Base-by-base conservation (phyloP, 768 basidiomycete genomes). In the Pleurotus eryngii region DNA sequence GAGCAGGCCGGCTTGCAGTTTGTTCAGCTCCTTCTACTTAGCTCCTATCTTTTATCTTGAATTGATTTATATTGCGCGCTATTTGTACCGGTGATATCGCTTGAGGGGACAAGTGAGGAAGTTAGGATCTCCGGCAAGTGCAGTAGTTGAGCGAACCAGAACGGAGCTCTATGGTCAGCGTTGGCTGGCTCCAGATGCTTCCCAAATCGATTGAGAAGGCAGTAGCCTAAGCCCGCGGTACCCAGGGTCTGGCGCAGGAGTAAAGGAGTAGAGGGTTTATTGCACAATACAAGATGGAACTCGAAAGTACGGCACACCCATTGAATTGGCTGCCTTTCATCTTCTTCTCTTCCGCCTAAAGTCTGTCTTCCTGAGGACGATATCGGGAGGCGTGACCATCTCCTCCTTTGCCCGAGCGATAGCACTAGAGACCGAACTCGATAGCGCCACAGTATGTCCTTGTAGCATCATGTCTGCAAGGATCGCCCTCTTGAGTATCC, bases 401-500 rank as follows among this genome's bases (percentile, higher is more conserved):
- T 45, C 57, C 17, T 43, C 40, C 46, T 58, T 58, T 1, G 57
- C 49, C 14, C 17, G 49, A 12, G 26, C 14, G 3, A 58, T 17
- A 3, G 46, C 49, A 17, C 42, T 3, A n/a, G 39, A 53, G 17
- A 58, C 49, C 2, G 57, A 15, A 11, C 14, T 17, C 3, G 56
- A 18, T 5, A 37, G 20, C 18, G 49, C n/a, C 7, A 18, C 53
- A 2, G 53, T 18, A 18, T 18, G 15, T 15, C 42, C 53, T 26
- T 45, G 40, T 12, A 47, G 17, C 27, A 17, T 12, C 11, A 48
- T 35, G 9, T 56, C 55, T 17, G 55, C 55, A 9, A 47, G 26
- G 46, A 56, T 39, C 11, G 47, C 55, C 46, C 35, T 47, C 26
- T 27, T 30, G 5, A 56, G 24, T 9, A 56, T 48, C 46, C 55